Base-by-base conservation (phyloP, 768 basidiomycete species). In the Lactifluus volemus region DNA sequence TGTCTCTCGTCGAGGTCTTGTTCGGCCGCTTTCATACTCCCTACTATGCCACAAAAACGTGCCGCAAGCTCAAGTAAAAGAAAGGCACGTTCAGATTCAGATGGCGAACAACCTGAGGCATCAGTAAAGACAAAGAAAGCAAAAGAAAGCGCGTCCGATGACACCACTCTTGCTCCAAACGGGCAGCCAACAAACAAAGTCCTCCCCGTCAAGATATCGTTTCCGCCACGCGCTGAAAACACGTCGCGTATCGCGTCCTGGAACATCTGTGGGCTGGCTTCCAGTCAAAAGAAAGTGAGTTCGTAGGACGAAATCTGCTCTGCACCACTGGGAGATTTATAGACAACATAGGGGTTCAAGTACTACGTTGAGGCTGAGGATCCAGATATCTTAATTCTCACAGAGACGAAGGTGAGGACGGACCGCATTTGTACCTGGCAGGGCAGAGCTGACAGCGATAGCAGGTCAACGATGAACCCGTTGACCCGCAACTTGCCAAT, bases 301-400 rank as follows among this genome's bases (percentile, higher is more conserved):
- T 36, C 38, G 32, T 48, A 29, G 36, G 17, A 7, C 41, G 3
- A 4, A 41, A 34, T 55, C 2, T 25, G 39, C 6, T 5, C 41
- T 34, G 59, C 11, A 63, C 53, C n/a, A 12, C 49, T 21, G 42
- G 12, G 39, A 25, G 32, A 25, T 39, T 58, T 15, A 34, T 19
- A 25, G 36, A 0, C 9, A 30, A 32, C 49, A 34, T 64, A 89
- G 85, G 92, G 92, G 0, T 92, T 95, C 74, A 85, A 84, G 67
- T 70, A 76, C 67, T 95, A 95, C 68, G 77, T 93, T 36, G 85
- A 89, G 65, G 90, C 90, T 1, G 92, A 95, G 67, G 85, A 93
- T 68, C 83, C 92, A 0, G 92, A 95, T 68, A 77, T 95, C 30
- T 76, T 94, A 25, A 79, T 94, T 15, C 74, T 95, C 47, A 91